These are phyloP conservation scores for Albophoma yamanashiensis DNA, from an alignment of 2,329 filamentous ascomycete species.

Conservation along the genomic window DNA sequence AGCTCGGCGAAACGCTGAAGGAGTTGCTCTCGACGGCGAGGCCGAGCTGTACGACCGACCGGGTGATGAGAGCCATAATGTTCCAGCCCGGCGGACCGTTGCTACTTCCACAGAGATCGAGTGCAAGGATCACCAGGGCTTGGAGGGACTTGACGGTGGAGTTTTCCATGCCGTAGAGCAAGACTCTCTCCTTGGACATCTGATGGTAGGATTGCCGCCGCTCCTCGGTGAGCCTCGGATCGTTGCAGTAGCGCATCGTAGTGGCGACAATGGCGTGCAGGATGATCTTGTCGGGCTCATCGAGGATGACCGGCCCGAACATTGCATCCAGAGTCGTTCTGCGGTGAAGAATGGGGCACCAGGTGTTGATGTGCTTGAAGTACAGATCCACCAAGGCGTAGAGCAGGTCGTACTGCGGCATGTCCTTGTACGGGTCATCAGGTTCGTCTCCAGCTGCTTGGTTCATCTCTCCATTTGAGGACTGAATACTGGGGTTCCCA, in stretches of 20 bases:
- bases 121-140: constrained; percentile 73
- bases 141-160: constrained; percentile 82
- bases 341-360: constrained; percentile 85
- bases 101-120: constrained; percentile 76
- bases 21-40: constrained; percentile 76
- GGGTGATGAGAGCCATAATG: constrained; percentile 76
- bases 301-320: constrained; percentile 65
- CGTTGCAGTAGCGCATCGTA: constrained; percentile 73
- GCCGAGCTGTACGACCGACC: constrained; percentile 80
- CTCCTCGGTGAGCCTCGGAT: constrained; percentile 62
- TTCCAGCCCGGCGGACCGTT: constrained; percentile 93
- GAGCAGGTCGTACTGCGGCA: constrained; percentile 64
- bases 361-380: constrained; percentile 71
- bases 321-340: constrained; percentile 71
- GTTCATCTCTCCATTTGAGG: constrained; percentile 42
- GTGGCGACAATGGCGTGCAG: constrained; percentile 85
- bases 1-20: constrained; percentile 64
- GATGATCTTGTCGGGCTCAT: constrained; percentile 73
- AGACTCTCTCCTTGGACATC: constrained; percentile 72
- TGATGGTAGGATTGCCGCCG: constrained; percentile 66
- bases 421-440: constrained; percentile 43
- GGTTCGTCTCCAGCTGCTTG: constrained; percentile 20
- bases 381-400: constrained; percentile 66
- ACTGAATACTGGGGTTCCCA: constrained; percentile 31
- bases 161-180: constrained; percentile 81